phyloP scores from a whole-genome alignment of 371 early-diverging fungal genomes.

The Apophysomyces trapeziformis region DNA sequence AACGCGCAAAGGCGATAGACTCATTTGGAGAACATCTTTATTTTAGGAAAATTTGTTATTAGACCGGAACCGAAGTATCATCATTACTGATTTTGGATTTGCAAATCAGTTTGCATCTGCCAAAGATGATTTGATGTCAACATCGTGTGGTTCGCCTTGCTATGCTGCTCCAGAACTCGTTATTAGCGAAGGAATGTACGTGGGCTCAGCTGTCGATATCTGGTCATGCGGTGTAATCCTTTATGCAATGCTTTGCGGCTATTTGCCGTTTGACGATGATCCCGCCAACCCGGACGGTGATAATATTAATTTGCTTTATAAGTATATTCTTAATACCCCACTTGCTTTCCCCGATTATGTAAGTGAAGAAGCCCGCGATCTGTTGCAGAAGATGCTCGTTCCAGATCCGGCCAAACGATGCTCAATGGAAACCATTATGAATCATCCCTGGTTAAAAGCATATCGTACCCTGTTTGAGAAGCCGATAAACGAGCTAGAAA shows the following conservation, averaged over 20 bases:
- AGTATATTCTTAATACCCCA: slow-evolving; percentile 91
- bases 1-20: background rate
- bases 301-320: slow-evolving; percentile 95
- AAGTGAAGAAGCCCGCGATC: slow-evolving; percentile 75
- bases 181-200: slow-evolving; percentile 95
- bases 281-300: slow-evolving; percentile 96
- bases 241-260: slow-evolving; percentile 97
- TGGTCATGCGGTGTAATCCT: slow-evolving; percentile 97
- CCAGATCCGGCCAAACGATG: slow-evolving; percentile 89
- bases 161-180: slow-evolving; percentile 99
- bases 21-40: background rate
- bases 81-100: slow-evolving; percentile 99
- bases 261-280: slow-evolving; percentile 99
- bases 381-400: slow-evolving; percentile 91
- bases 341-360: slow-evolving; percentile 92
- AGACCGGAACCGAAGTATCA: slow-evolving; percentile 87
- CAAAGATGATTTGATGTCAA: slow-evolving; percentile 81
- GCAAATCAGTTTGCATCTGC: slow-evolving; percentile 89
- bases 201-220: slow-evolving; percentile 96
- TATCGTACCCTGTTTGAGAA: slow-evolving; percentile 40
- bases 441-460: slow-evolving; percentile 71
- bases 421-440: slow-evolving; percentile 85
- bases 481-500: slow-evolving; percentile 25
- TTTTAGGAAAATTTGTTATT: slow-evolving; percentile 94
- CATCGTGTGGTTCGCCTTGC: slow-evolving; percentile 97